phyloP scores from a whole-genome alignment of 345 rosid genomes.

The Anacardium occidentale region DNA sequence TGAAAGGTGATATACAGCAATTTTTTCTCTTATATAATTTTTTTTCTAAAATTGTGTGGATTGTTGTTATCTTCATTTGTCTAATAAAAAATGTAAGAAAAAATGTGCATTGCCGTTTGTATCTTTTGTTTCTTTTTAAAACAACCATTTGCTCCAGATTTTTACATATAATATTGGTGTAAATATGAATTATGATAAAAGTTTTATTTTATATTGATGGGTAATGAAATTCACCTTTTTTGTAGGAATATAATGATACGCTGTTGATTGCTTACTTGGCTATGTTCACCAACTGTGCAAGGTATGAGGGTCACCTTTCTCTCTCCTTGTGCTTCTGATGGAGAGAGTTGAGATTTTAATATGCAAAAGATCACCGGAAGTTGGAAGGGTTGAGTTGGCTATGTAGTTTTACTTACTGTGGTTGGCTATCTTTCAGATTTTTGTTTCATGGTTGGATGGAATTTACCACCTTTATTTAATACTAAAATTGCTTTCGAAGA shows the following conservation, averaged over 20 bases:
- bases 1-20: neutral
- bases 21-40: neutral
- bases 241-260: conserved; percentile 89
- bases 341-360: neutral
- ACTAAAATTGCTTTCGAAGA: too few species aligned
- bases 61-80: neutral
- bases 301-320: conserved; percentile 39
- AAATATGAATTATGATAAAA: neutral
- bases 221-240: neutral
- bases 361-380: neutral
- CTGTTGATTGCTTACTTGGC: conserved; percentile 83
- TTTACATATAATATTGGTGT: neutral
- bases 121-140: too few species aligned
- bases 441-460: too few species aligned
- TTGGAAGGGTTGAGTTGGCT: neutral
- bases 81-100: neutral
- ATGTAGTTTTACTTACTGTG: neutral
- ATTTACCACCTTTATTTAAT: too few species aligned
- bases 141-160: neutral
- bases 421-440: neutral
- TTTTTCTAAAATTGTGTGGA: neutral
- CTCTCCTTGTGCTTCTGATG: conserved; percentile 1
- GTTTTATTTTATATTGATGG: neutral
- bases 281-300: conserved; percentile 89
- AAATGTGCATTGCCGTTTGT: too few species aligned